Evolutionary conservation across 371 early-diverging fungal genomes (phyloP).

Genomic region (Parasitella parasitica): DNA sequence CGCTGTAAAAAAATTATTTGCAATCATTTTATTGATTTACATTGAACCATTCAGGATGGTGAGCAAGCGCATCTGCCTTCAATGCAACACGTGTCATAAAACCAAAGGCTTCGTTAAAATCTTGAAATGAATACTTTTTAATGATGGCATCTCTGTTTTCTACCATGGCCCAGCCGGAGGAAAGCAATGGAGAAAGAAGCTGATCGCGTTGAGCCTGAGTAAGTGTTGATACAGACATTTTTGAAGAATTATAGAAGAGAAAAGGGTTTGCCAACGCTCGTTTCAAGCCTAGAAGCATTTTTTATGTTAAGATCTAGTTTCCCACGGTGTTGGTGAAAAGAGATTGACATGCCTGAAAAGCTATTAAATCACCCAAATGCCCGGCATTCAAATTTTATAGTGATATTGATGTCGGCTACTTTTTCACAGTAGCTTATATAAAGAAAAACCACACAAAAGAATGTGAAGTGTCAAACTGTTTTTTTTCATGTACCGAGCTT

Average conservation of each 20-base stretch:
- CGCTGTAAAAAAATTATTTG: neutral
- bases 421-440: too few species aligned
- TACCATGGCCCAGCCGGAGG: conserved; percentile 63
- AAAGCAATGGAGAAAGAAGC: conserved; percentile 51
- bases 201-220: conserved; percentile 45
- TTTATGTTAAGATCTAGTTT: neutral
- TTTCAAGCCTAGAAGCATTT: neutral
- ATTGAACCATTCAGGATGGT: conserved; percentile 96
- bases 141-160: conserved; percentile 79
- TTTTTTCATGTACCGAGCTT: too few species aligned
- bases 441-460: too few species aligned
- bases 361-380: neutral
- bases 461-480: too few species aligned
- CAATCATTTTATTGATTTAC: conserved; percentile 38
- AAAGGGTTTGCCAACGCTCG: neutral
- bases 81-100: conserved; percentile 94
- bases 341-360: neutral
- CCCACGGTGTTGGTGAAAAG: neutral
- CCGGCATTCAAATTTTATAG: neutral
- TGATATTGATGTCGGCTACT: too few species aligned
- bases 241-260: neutral
- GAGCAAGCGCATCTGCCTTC: conserved; percentile 87
- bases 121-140: conserved; percentile 74
- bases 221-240: conserved; percentile 13
- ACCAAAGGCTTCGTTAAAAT: conserved; percentile 89